Conservation (phyloP, 2,329 filamentous ascomycete genomes). For the Peltaster fructicola region DNA sequence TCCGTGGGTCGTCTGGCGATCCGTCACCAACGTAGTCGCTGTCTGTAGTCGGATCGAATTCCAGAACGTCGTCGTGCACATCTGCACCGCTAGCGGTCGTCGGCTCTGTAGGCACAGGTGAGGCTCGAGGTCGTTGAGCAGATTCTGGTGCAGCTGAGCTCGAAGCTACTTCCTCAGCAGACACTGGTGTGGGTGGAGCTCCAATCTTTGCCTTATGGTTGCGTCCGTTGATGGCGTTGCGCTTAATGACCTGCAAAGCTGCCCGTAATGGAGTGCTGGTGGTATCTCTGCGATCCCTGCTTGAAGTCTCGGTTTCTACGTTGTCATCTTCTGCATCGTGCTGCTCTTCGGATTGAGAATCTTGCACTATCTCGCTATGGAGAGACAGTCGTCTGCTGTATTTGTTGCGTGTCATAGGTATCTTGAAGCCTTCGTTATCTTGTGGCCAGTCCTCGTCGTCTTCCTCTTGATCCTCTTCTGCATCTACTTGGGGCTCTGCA, state of each 20-base stretch:
- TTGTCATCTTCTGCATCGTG: background rate
- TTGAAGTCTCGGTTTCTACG: constrained; percentile 1
- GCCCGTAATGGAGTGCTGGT: background rate
- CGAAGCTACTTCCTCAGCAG: background rate
- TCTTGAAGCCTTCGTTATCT: constrained; percentile 3
- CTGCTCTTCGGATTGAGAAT: constrained; percentile 2
- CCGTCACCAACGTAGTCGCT: too few relatives aligned
- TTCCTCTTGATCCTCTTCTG: background rate
- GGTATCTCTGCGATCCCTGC: background rate
- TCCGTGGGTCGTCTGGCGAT: too few relatives aligned
- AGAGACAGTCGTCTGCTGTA: too few relatives aligned
- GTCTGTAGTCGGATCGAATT: too few relatives aligned
- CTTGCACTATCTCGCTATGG: too few relatives aligned
- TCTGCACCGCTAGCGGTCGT: too few relatives aligned
- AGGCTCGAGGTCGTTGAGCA: constrained; percentile 4
- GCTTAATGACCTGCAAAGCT: background rate
- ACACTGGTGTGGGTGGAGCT: constrained; percentile 3
- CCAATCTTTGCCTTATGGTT: background rate
- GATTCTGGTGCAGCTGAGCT: constrained; percentile 4
- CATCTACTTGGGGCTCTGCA: background rate
- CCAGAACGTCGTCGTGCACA: too few relatives aligned
- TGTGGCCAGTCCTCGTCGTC: background rate
- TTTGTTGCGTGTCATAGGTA: constrained; percentile 2
- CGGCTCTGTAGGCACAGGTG: too few relatives aligned
- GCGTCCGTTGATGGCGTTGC: background rate